Percentiles rank a stretch among this genome's conserved stretches.
Evolutionary conservation across 352 stramenopile species (phyloP).

Genomic region (Pythium grandisporangium): DNA sequence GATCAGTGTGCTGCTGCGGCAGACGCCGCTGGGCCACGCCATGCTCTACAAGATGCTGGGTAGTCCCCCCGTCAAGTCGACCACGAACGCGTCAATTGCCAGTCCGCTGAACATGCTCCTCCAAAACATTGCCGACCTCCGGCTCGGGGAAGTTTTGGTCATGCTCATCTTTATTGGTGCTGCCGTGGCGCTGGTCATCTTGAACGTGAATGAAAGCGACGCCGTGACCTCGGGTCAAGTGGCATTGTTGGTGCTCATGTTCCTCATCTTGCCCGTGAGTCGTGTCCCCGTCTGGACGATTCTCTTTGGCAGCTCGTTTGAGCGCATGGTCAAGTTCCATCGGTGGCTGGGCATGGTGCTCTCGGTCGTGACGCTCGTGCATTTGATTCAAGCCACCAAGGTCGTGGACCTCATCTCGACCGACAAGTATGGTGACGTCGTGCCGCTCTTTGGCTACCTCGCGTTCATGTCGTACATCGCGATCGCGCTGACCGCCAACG

Average conservation of each 20-base stretch:
- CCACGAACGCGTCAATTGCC: conserved; percentile 31
- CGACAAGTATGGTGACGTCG: conserved; percentile 38
- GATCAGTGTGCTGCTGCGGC: conserved; percentile 26
- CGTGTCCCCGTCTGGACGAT: conserved; percentile 52
- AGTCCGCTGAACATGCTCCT: conserved; percentile 34
- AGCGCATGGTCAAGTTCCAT: conserved; percentile 82
- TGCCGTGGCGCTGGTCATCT: conserved; percentile 27
- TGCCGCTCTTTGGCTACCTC: conserved; percentile 50
- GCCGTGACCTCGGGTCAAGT: conserved; percentile 49
- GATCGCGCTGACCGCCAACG: conserved; percentile 43
- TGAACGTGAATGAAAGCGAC: conserved; percentile 21
- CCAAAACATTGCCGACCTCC: conserved; percentile 45
- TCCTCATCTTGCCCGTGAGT: conserved; percentile 62
- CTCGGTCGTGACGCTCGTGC: conserved; percentile 42
- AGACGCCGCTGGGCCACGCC: conserved; percentile 13
- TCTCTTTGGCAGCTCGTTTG: conserved; percentile 67
- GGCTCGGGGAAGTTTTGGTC: conserved; percentile 54
- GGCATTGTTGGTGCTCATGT: conserved; percentile 64
- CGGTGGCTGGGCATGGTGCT: conserved; percentile 65
- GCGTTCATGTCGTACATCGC: conserved; percentile 45
- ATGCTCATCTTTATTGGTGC: conserved; percentile 54
- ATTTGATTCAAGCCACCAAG: conserved; percentile 39
- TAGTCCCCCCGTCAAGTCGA: conserved; percentile 34
- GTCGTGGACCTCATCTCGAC: conserved; percentile 29
- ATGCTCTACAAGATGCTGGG: conserved; percentile 44